Evolutionary conservation across 805 yeast species (phyloP), one percentile per base, ranked within the genome.

Genomic region (Zygoascus ofunaensis): DNA sequence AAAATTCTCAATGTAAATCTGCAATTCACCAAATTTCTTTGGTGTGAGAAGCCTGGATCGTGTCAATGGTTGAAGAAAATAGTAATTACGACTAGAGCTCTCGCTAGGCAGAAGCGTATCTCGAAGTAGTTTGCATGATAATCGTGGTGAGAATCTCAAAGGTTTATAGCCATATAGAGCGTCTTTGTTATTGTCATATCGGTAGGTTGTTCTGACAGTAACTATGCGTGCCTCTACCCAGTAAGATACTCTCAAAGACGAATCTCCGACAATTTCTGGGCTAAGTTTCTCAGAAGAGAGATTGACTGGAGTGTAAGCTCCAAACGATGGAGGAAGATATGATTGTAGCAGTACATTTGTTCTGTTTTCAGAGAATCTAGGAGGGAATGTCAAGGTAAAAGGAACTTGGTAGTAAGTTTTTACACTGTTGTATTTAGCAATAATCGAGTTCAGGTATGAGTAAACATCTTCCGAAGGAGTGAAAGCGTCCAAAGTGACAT

Each of bases 261-360:
- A 23, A 18, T 37, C 41, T 8, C 33, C 10, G 5, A 37, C 41
- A 15, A 37, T 37, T 12, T 37, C 41, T 10, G 17, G 19, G 21
- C 5, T 3, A 14, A 15, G 7, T 37, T 23, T 26, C 15, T 22
- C 20, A 17, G 18, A 10, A 15, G 21, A 10, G 19, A 5, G 3
- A 14, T 33, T 15, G 19, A 4, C 15, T 4, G 19, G 5, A 12
- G n/a, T 8, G 19, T 18, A 3, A 7, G 19, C 12, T 4, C 41
- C 41, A 24, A 37, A 37, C 7, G 41, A 37, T 3, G 41, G 41
- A 14, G 41, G 41, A 14, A 26, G 4, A 4, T 23, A 10, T 4
- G 14, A 5, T 4, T 37, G 41, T 26, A 37, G 20, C n/a, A 3
- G 32, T 4, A 37, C 21, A n/a, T 12, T 26, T 15, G 41, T 37